Evolutionary conservation across 2,329 filamentous ascomycete species (phyloP), one percentile per base, ranked within the genome.

Genomic region (Microcyclospora pomicola): DNA sequence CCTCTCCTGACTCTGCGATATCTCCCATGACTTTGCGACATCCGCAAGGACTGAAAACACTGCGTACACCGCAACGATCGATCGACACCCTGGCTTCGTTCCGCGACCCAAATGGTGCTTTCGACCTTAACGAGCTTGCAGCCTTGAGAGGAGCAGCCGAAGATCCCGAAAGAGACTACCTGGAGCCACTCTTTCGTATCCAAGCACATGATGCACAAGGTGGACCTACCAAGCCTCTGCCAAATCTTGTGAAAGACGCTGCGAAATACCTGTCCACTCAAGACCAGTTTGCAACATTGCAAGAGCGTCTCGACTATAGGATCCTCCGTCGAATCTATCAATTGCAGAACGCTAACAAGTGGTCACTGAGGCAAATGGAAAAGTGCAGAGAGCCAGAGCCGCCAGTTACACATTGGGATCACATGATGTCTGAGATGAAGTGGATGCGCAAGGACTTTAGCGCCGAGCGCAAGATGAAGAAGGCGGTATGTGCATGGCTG

Each of bases 401-500:
- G 29, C 80, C 79, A 13, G 71, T 75, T 1, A 78, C 80, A 2
- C 88, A 96, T 49, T 83, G 80, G 73, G 91, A 98, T 61, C 72
- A 88, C 37, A 59, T 96, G 39, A 65, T 98, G 27, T 74, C 86
- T 49, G 87, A 98, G 64, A 84, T 88, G 73, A 93, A 87, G 59
- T 96, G 88, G 88, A 92, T 98, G 84, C 76, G 87, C 36, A 95
- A 86, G 2, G 91, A 98, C 60, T 96, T 95, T 53, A 74, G 82
- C 36, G 84, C 95, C 60, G 91, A 96, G 59, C 70, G 85, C 31
- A 94, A 93, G 57, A 94, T 87, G 86, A 96, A 95, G 62, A 77
- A 76, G 54, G 74, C 81, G 2, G 73, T 80, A 28, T 87, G 87
- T 5, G 80, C 79, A 41, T 85, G 79, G 40, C 68, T 94, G 42